These are phyloP conservation scores for Neostapfia colusana DNA, from an alignment of 176 grass and related monocot genomes.

Conservation along the genomic window DNA sequence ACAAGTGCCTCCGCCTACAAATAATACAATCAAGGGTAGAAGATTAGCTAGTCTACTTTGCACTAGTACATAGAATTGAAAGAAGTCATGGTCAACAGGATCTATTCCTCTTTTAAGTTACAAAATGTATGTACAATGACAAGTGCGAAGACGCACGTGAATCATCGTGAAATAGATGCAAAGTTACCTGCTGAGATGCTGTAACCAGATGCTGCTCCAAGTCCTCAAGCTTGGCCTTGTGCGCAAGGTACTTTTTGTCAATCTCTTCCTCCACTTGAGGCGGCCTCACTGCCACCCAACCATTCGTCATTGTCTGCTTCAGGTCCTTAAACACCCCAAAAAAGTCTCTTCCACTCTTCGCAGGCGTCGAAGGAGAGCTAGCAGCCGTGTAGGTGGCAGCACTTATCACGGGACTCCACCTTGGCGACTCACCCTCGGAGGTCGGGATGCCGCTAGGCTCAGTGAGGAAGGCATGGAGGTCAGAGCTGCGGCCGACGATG, in stretches of 20 bases:
- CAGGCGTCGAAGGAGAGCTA: constrained; percentile 25
- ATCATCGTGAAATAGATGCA: constrained; percentile 5
- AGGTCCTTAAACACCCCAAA: constrained; percentile 88
- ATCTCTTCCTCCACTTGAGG: constrained; percentile 56
- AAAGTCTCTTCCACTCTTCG: constrained; percentile 67
- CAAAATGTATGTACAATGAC: constrained; percentile 9
- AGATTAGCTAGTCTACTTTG: constrained; percentile 19
- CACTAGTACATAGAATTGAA: constrained; percentile 12
- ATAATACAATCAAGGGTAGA: constrained; percentile 3
- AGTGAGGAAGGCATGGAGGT: constrained; percentile 64
- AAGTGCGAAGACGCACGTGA: constrained; percentile 17
- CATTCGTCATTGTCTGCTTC: constrained; percentile 74
- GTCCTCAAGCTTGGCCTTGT: constrained; percentile 61
- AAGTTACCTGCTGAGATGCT: constrained; percentile 69
- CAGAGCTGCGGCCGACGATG: constrained; percentile 40
- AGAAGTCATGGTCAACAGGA: not conserved
- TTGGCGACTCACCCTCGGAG: constrained; percentile 41
- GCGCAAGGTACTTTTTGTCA: constrained; percentile 63
- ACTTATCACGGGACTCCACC: constrained; percentile 28
- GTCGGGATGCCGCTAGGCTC: constrained; percentile 47
- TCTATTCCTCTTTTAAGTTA: constrained; percentile 13
- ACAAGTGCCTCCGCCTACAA: constrained; percentile 65
- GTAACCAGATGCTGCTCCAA: constrained; percentile 62
- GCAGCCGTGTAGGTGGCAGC: constrained; percentile 2
- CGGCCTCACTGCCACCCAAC: constrained; percentile 29